A percentile compares a stretch with the other conserved stretches of the same genome.
Conservation (phyloP, 495 filamentous ascomycete genomes). For the Tuber aestivum region DNA sequence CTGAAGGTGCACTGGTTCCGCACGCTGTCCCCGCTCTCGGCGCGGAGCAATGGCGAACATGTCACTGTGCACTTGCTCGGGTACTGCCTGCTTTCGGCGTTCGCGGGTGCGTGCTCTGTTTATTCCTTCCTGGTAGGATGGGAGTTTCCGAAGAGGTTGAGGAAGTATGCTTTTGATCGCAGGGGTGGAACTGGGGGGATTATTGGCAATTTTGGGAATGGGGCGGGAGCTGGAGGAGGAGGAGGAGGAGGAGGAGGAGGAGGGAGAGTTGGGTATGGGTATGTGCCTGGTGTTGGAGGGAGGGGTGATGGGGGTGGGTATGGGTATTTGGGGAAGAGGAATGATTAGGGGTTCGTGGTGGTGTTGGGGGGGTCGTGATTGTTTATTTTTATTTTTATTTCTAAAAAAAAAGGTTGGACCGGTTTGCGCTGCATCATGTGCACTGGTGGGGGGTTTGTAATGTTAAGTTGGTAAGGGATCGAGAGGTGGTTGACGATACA, state of each 20-base stretch:
- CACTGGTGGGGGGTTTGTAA: not conserved
- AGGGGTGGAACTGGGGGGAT: constrained; percentile 47
- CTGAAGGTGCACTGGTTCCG: constrained; percentile 73
- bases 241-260: constrained; percentile 45
- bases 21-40: constrained; percentile 62
- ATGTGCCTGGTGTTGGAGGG: constrained; percentile 43
- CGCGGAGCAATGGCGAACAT: constrained; percentile 47
- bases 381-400: not conserved
- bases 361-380: not conserved
- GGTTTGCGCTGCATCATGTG: not conserved
- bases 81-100: constrained; percentile 42
- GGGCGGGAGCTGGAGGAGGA: constrained; percentile 37
- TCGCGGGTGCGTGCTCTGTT: constrained; percentile 46
- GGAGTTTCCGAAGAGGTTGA: constrained; percentile 48
- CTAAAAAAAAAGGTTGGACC: too few species aligned
- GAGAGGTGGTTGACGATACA: not conserved
- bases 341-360: constrained; percentile 45
- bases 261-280: constrained; percentile 51
- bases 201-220: constrained; percentile 45
- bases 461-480: not conserved
- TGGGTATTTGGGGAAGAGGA: constrained; percentile 50
- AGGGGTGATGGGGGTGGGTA: constrained; percentile 44
- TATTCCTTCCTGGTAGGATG: constrained; percentile 44
- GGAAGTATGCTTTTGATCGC: constrained; percentile 43
- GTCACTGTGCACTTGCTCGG: constrained; percentile 23